phyloP scores from a whole-genome alignment of 2,329 filamentous ascomycete species.

The Emergomyces pasteurianus region DNA sequence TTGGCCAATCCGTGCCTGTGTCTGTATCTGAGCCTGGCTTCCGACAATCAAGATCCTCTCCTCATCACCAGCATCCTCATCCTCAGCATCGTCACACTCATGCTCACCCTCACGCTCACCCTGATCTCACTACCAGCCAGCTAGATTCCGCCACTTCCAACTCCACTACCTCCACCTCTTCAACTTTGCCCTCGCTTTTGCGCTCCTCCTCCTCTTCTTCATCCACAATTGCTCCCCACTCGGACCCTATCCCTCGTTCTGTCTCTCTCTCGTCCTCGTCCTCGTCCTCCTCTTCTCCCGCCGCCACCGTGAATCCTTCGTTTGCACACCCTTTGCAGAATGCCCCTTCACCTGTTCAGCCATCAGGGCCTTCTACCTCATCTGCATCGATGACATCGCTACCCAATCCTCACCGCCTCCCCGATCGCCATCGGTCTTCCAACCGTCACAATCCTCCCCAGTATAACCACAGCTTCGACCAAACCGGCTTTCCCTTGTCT shows the following conservation, averaged over 20 bases:
- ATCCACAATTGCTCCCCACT: background rate
- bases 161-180: conserved; percentile 13
- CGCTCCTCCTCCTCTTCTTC: background rate
- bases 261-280: background rate
- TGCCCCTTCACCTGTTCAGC: background rate
- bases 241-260: background rate
- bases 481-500: background rate
- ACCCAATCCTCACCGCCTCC: conserved; percentile 1
- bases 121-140: background rate
- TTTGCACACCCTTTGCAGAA: background rate
- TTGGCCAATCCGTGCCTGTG: background rate
- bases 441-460: conserved; percentile 12
- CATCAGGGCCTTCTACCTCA: conserved; percentile 3
- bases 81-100: conserved; percentile 23
- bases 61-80: background rate
- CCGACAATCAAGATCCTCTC: background rate
- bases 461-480: conserved; percentile 6
- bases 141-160: conserved; percentile 18
- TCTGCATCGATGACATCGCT: conserved; percentile 40
- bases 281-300: background rate
- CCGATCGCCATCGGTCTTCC: background rate
- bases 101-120: background rate
- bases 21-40: background rate
- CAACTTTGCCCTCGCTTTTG: background rate
- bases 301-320: background rate